Evolutionary conservation across 192 early-diverging fungal species (phyloP), one percentile per base, ranked within the genome.

Genomic region (Backusella westeae): DNA sequence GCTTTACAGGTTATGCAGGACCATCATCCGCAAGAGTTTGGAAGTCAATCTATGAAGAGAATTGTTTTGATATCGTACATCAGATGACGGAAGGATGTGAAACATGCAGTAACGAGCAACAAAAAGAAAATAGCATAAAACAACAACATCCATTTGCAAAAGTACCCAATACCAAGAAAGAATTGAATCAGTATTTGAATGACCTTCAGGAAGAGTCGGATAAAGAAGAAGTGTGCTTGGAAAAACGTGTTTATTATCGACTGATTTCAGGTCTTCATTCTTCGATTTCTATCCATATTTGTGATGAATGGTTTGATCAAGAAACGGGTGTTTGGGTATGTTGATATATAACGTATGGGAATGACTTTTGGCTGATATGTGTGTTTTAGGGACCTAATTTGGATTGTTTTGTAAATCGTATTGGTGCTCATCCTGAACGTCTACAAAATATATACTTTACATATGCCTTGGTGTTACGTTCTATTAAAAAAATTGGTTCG

Each of bases 251-350:
- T 4, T 97, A 94, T 78, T 92, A 93, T 78, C 85, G 89, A 10
- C 69, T 93, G 53, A 89, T 93, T 34, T 93, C 92, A 21, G 96
- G 98, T 9, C 88, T 99, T 34, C 98, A 99, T 80, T 87, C 96
- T 0, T 98, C 97, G 21, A 98, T 98, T 34, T 99, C 98, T 1
- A 94, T 96, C 8, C 97, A 99, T 83, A 97, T 99, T 70, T 99
- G 98, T 82, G 88, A 94, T 68, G 92, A 99, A 77, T 97, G 90
- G 83, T 91, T 97, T 74, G 92, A 99, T 77, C 86, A 90, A 49
- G 93, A 92, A 0, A 95, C 94, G 23, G 93, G 94, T 26, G 84
- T 86, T 77, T 99, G 98, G 98, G 93, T 93, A 87, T 67, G 80
- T 39, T 46, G 6, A 53, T 7, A 1, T 21, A n/a, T 23, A 53